These are phyloP conservation scores for Colletotrichum agaves DNA, from an alignment of 2,329 filamentous ascomycete genomes.

Conservation along the genomic window DNA sequence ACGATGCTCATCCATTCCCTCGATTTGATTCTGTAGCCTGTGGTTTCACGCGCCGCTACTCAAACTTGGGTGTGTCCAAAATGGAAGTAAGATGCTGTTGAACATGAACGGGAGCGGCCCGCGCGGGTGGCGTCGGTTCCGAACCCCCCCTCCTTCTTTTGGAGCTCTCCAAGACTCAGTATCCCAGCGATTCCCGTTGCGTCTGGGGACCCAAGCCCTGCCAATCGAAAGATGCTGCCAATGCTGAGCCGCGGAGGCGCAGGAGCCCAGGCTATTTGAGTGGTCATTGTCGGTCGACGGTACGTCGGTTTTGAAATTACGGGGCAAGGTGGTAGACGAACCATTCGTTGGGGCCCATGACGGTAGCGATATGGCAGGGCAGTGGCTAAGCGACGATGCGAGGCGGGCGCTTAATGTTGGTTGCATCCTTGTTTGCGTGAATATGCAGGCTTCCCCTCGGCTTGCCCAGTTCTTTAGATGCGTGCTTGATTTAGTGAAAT, in stretches of 20 bases:
- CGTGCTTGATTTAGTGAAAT: no score
- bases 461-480: no score
- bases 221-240: no score
- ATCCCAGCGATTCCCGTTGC: no score
- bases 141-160: not conserved
- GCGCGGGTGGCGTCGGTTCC: not conserved
- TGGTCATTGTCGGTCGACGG: no score
- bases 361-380: not conserved
- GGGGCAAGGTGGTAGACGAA: no score
- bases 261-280: not conserved
- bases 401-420: not conserved
- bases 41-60: accelerated
- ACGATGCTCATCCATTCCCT: not conserved
- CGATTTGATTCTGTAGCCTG: not conserved
- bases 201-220: no score
- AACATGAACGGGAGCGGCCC: not conserved
- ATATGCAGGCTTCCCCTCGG: no score
- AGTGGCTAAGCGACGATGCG: not conserved
- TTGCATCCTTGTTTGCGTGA: not conserved
- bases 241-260: not conserved
- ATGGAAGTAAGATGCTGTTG: not conserved
- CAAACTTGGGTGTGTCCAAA: accelerated
- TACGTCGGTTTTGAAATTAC: no score
- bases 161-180: not conserved
- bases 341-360: not conserved